These are phyloP conservation scores for Apophysomyces elegans DNA, from an alignment of 371 early-diverging fungal genomes.

Conservation along the genomic window DNA sequence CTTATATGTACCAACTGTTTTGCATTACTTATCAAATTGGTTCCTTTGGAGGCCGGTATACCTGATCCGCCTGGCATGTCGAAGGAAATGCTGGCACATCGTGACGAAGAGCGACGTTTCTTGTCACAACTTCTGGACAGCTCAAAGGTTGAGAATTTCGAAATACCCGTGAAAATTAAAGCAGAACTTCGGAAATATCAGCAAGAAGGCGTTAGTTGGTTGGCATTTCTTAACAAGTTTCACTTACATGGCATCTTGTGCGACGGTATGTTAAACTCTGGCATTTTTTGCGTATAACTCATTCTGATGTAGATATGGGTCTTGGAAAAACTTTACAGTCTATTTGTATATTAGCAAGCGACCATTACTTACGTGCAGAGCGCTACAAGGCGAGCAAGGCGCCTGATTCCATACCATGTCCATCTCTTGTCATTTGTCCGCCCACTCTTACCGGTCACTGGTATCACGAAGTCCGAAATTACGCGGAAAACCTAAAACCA, in stretches of 20 bases:
- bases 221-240: constrained; percentile 96
- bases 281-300: not conserved
- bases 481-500: constrained; percentile 77
- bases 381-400: constrained; percentile 64
- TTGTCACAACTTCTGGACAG: constrained; percentile 91
- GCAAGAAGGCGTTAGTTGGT: constrained; percentile 98
- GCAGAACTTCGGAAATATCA: constrained; percentile 95
- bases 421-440: constrained; percentile 97
- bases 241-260: constrained; percentile 98
- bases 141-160: constrained; percentile 82
- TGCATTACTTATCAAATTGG: constrained; percentile 92
- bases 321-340: constrained; percentile 98
- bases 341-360: constrained; percentile 93
- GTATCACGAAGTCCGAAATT: constrained; percentile 93
- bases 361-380: constrained; percentile 75
- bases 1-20: constrained; percentile 91
- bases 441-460: constrained; percentile 98
- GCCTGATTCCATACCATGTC: constrained; percentile 71
- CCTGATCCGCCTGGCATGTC: constrained; percentile 92
- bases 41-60: constrained; percentile 90
- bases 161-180: constrained; percentile 89
- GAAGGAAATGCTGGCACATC: constrained; percentile 74
- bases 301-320: constrained; percentile 86
- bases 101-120: constrained; percentile 87
- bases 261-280: constrained; percentile 71